Evolutionary conservation across 768 basidiomycete species (phyloP), one percentile per base, ranked within the genome.

Genomic region (Omphalotus guepiniiformis): DNA sequence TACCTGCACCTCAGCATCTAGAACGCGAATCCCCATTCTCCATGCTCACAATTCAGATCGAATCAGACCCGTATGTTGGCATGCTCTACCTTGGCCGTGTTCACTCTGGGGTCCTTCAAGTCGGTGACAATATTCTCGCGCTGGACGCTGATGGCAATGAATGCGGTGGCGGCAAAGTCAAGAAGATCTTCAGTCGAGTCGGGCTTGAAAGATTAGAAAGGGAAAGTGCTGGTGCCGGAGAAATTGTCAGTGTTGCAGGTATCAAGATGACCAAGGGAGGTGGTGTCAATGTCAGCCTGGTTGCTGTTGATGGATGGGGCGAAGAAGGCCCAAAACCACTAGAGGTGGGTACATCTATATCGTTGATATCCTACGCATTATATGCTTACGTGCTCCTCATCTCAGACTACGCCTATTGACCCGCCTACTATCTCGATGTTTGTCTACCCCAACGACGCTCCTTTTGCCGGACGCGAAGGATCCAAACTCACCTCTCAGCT

Each of bases 41-140:
- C 9, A 77, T 77, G 75, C 62, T 77, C 34, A 75, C 73, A 1
- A 68, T 75, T 11, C 75, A 77, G 51, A 69, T 77, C n/a, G 74
- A 75, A 57, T 67, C 61, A 16, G 74, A 77, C 54, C 67, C 74
- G 1, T 77, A 75, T 53, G 69, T 77, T 4, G 75, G 75, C n/a
- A 66, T 67, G 34, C 61, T 75, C 3, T 74, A 72, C 55, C 71
- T 75, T 13, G 75, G 75, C 1, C 69, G 75, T 27, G 65, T 76
- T 12, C 67, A 74, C 15, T 68, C 64, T 25, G 75, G 75, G 9
- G 46, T 64, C 4, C 57, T 77, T 16, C 55, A 55, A 15, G 53
- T 71, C 18, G 73, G 72, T 0, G 74, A 75, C 45, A 61, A 59
- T 0, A 49, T 77, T 1, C 58, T 58, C 49, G 71, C 72, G 1